Percentiles rank a stretch among this genome's conserved stretches.
These are phyloP conservation scores for Leavenworthia alabamica DNA, from an alignment of 345 rosid species.

Conservation along the genomic window DNA sequence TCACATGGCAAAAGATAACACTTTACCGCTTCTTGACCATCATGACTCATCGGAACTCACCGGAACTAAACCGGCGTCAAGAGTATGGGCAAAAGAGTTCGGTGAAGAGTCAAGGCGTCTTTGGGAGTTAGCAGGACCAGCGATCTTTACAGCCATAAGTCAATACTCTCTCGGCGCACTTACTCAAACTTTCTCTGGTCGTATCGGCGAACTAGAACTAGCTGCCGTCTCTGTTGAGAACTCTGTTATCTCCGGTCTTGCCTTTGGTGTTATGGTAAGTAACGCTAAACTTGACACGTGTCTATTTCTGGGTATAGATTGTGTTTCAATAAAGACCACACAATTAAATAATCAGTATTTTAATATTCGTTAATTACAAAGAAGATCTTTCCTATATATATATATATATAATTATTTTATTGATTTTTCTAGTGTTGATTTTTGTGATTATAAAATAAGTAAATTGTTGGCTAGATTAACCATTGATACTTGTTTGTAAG, in stretches of 20 bases:
- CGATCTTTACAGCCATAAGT: slow-evolving; percentile 62
- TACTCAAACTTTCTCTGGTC: slow-evolving; percentile 79
- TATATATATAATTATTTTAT: not conserved
- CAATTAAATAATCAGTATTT: not conserved
- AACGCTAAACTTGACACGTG: slow-evolving; percentile 17
- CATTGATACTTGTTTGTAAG: not conserved
- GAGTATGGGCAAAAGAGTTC: slow-evolving; percentile 42
- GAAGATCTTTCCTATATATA: not conserved
- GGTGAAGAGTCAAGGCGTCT: slow-evolving; percentile 61
- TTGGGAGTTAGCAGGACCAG: slow-evolving; percentile 84
- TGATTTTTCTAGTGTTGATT: not conserved
- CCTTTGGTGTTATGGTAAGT: slow-evolving; percentile 77
- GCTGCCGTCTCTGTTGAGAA: slow-evolving; percentile 90
- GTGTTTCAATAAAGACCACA: slow-evolving; percentile 14
- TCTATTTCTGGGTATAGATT: not conserved
- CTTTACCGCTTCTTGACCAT: slow-evolving; percentile 23
- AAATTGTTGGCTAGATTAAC: not conserved
- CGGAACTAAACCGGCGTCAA: slow-evolving; percentile 10
- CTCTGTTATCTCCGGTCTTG: slow-evolving; percentile 80
- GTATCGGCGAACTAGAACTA: slow-evolving; percentile 63
- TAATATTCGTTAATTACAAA: not conserved
- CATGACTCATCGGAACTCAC: slow-evolving; percentile 18
- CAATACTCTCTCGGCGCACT: slow-evolving; percentile 91
- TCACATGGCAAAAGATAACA: slow-evolving; percentile 7
- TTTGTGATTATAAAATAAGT: not conserved